Evolutionary conservation across 768 basidiomycete genomes (phyloP), one percentile per base, ranked within the genome.

Genomic region (Mycena vitilis): DNA sequence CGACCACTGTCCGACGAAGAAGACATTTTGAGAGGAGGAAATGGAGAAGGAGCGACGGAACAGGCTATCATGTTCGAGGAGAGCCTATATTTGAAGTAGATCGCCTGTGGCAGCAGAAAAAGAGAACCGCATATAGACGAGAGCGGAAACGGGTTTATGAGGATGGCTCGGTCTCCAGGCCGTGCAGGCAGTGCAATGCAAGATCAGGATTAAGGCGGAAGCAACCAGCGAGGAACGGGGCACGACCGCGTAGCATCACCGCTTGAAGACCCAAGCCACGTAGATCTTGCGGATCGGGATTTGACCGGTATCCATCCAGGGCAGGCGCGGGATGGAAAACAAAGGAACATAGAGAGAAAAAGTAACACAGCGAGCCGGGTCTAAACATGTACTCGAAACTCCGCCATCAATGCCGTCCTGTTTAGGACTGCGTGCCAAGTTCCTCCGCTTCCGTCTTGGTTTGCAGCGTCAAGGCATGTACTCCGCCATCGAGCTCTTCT

Each of bases 401-500:
- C 62, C 44, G 40, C 10, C 40, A 11, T 11, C 36, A n/a, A 23
- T 15, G 13, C 9, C 25, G 23, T 9, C 60, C 60, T 16, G n/a
- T 52, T 62, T 45, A 22, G 55, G 60, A 45, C 23, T 44, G 22
- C 47, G 34, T 40, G 47, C 25, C 70, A 18, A 55, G 36, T 37
- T 30, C 71, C 72, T 88, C 94, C 65, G 85, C 84, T 58, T 84
- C 81, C 11, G 93, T 94, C 79, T 86, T 89, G 18, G 94, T 92
- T 64, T 88, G 88, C 73, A 95, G 78, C 18, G 91, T 92, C 48
- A 95, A 81, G 0, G 94, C 90, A 73, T 95, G 94, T 37, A 95
- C 78, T 6, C 94, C 93, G 65, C 84, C 82, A 30, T 85, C 76
- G 53, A 95, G 81, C 75, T 95, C 92, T 38, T 91, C 89, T 22